A percentile compares a stretch with the other conserved stretches of the same genome.
Evolutionary conservation across 345 rosid genomes (phyloP).

Genomic region (Arabidopsis arenosa): DNA sequence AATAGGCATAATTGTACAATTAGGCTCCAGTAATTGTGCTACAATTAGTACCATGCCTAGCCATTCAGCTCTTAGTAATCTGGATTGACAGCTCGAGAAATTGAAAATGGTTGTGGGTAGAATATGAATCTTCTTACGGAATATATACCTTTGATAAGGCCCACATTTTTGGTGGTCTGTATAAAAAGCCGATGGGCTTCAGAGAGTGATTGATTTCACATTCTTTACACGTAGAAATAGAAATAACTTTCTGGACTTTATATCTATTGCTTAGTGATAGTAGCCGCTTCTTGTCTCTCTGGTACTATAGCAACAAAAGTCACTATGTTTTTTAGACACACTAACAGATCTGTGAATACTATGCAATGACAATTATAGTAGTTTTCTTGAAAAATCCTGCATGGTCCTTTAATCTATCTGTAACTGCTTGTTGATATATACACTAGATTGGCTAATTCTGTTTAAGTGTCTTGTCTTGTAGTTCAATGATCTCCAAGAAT

Average conservation of each 20-base stretch:
- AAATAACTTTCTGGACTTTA: neutral
- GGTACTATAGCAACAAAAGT: constrained; percentile 8
- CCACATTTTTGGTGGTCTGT: neutral
- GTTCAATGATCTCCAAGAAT: constrained; percentile 94
- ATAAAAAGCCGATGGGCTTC: constrained; percentile 10
- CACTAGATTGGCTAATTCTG: constrained; percentile 29
- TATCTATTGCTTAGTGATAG: constrained; percentile 26
- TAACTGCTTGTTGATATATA: constrained; percentile 21
- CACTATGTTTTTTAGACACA: neutral
- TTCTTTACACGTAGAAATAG: constrained; percentile 13
- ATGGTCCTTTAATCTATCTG: constrained; percentile 1
- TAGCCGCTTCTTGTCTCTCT: constrained; percentile 14
- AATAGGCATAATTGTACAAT: neutral
- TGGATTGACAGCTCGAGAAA: constrained; percentile 19
- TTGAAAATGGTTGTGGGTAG: neutral
- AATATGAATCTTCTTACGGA: neutral
- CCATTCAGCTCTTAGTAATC: constrained; percentile 11
- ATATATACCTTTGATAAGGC: neutral
- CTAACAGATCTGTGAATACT: neutral
- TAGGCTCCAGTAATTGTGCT: constrained; percentile 20
- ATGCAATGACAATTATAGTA: neutral
- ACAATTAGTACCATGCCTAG: constrained; percentile 2
- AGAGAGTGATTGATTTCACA: neutral
- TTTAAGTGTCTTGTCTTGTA: constrained; percentile 44
- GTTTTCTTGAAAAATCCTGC: neutral